These are phyloP conservation scores for Hawksworthiomyces lignivorus DNA, from an alignment of 2,329 filamentous ascomycete species.

Conservation along the genomic window DNA sequence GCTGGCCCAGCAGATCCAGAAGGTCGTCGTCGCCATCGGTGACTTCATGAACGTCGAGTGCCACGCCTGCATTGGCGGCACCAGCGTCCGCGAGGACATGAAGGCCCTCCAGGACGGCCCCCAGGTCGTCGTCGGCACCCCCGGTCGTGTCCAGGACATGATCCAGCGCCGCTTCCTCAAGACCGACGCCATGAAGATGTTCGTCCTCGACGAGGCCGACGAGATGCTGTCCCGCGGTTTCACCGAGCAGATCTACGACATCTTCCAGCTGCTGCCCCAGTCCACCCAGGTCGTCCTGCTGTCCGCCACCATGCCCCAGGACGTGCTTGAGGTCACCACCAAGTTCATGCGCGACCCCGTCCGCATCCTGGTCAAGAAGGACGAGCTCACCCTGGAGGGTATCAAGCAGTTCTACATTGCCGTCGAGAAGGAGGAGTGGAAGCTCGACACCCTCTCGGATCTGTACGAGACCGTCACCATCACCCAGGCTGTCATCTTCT, in stretches of 20 bases:
- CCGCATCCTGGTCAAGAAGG: slow-evolving; percentile 99
- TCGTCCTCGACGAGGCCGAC: slow-evolving; percentile 98
- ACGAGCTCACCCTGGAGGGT: slow-evolving; percentile 98
- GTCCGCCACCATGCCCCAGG: slow-evolving; percentile 97
- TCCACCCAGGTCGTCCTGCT: slow-evolving; percentile 97
- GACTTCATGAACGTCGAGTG: slow-evolving; percentile 99
- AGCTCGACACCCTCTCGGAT: slow-evolving; percentile 97
- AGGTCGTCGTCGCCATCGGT: slow-evolving; percentile 96
- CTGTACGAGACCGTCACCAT: slow-evolving; percentile 99
- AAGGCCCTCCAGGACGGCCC: slow-evolving; percentile 93
- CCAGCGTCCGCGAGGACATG: slow-evolving; percentile 97
- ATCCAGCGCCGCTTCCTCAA: slow-evolving; percentile 96
- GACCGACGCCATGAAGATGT: slow-evolving; percentile 99
- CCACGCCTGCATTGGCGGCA: slow-evolving; percentile 98
- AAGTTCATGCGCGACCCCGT: slow-evolving; percentile 99
- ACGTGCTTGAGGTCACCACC: slow-evolving; percentile 98
- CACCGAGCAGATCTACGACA: slow-evolving; percentile 99
- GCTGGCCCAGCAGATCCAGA: slow-evolving; percentile 98
- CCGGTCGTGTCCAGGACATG: slow-evolving; percentile 98
- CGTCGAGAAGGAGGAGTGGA: slow-evolving; percentile 99
- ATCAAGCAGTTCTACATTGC: slow-evolving; percentile 99
- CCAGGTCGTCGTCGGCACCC: slow-evolving; percentile 95
- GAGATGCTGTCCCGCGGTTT: slow-evolving; percentile 99
- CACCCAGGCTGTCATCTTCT: slow-evolving; percentile 99
- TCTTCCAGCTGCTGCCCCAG: slow-evolving; percentile 97